These are phyloP conservation scores for Nevesoporus exiguus DNA, from an alignment of 768 basidiomycete genomes.

Conservation along the genomic window DNA sequence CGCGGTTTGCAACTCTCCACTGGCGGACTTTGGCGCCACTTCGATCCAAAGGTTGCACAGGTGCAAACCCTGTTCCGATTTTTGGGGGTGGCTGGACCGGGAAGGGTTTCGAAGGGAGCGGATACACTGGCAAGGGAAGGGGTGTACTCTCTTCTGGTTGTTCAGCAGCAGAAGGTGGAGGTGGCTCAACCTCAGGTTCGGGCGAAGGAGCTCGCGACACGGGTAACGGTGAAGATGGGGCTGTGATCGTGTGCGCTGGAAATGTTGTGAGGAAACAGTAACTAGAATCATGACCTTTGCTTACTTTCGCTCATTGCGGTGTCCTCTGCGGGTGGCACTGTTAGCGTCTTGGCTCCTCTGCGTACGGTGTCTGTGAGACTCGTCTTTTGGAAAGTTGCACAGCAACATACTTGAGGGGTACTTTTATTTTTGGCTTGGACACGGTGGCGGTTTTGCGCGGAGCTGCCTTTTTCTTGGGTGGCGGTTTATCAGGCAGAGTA, in stretches of 20 bases:
- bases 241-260: conserved; percentile 62
- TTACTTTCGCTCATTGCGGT: conserved; percentile 60
- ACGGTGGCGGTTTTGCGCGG: conserved; percentile 42
- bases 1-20: conserved; percentile 73
- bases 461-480: conserved; percentile 47
- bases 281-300: conserved; percentile 6
- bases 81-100: conserved; percentile 77
- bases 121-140: conserved; percentile 58
- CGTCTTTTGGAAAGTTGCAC: neutral
- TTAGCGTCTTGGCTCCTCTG: conserved; percentile 28
- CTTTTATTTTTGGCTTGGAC: conserved; percentile 34
- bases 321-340: conserved; percentile 47
- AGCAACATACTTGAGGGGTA: conserved; percentile 29
- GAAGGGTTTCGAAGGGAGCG: conserved; percentile 79
- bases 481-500: conserved; percentile 33
- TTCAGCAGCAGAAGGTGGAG: conserved; percentile 29
- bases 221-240: conserved; percentile 65
- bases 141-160: conserved; percentile 49
- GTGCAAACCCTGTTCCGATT: conserved; percentile 70
- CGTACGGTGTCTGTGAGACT: conserved; percentile 12
- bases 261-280: conserved; percentile 5
- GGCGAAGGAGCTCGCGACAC: conserved; percentile 39
- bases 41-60: conserved; percentile 63
- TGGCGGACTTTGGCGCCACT: conserved; percentile 57
- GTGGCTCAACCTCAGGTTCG: conserved; percentile 42